Evolutionary conservation across 352 stramenopile species (phyloP), one percentile per base, ranked within the genome.

Genomic region (Phytophthora pini): DNA sequence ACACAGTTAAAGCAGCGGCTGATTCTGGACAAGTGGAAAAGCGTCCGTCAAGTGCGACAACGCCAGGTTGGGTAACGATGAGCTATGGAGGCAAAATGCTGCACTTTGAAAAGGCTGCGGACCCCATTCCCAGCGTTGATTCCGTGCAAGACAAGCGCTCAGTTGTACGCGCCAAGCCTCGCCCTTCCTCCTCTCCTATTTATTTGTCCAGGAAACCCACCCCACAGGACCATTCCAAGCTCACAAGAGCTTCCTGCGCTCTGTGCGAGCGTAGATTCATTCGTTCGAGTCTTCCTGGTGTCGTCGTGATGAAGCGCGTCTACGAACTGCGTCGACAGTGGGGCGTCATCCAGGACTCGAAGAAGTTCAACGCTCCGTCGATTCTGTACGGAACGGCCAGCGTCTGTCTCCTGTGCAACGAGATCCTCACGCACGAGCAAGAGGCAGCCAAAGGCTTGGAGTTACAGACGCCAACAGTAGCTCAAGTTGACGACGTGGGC

Each of bases 261-360:
- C 49, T 87, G 13, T 87, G 78, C 31, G 75, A 84, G 46, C 67
- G 65, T n/a, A 73, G 78, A n/a, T 79, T 77, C 44, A 72, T 77
- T 56, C 75, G 73, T 10, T 62, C 46, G 12, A 79, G 74, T 53
- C 65, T 87, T 17, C 54, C 74, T 9, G 73, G 75, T 0, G 73
- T 72, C 20, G 72, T 80, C 0, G 61, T 87, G 6, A 87, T 82
- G 76, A 87, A 87, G 67, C 72, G 75, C 8, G 71, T 87, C 15
- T 80, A 72, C 34, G 70, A 84, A 10, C 58, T 82, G 13, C 70
- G 78, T 12, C 64, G 60, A 24, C 78, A 83, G 31, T 87, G 78
- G 78, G 73, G 78, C 0, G 61, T 81, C 27, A 63, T 87, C 13
- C 70, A 87, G 12, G 68, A 75, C 56, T 74, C 75, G 6, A 80